A percentile compares a stretch with the other conserved stretches of the same genome.
Evolutionary conservation across 805 yeast species (phyloP).

Genomic region (Candida suzukii): DNA sequence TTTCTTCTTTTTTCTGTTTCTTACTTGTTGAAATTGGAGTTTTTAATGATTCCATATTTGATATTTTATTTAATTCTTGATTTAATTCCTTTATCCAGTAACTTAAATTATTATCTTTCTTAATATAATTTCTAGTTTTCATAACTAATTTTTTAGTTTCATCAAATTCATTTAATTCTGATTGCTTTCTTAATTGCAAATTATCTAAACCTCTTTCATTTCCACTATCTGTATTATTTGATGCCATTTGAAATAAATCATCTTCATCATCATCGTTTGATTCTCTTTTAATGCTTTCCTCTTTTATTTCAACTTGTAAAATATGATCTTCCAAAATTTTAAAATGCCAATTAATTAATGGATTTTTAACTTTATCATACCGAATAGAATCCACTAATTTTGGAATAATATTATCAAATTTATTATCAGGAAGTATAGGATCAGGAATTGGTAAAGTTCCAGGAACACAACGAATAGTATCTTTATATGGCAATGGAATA

Average conservation of each 20-base stretch:
- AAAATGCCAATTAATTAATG: conserved; percentile 61
- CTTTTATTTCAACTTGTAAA: conserved; percentile 42
- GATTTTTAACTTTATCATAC: conserved; percentile 41
- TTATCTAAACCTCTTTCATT: not conserved
- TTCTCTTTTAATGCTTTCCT: not conserved
- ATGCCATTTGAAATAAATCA: no score
- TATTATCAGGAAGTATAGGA: conserved; percentile 2
- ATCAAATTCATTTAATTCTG: conserved; percentile 13
- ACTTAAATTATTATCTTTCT: conserved; percentile 2
- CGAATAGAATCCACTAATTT: conserved; percentile 28
- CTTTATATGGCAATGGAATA: conserved; percentile 63
- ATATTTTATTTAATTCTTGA: conserved; percentile 14
- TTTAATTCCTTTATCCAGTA: conserved; percentile 11
- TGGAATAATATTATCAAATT: conserved; percentile 16
- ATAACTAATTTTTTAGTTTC: conserved; percentile 10
- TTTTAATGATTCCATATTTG: conserved; percentile 14
- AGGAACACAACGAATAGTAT: conserved; percentile 69
- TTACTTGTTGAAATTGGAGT: conserved; percentile 2
- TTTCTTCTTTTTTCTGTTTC: conserved; percentile 7
- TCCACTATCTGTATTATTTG: not conserved
- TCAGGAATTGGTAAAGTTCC: not conserved
- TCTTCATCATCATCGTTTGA: conserved; percentile 1
- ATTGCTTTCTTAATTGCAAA: conserved; percentile 9
- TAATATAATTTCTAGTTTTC: conserved; percentile 8
- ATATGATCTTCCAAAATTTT: conserved; percentile 57